Evolutionary conservation across 768 basidiomycete species (phyloP).

Genomic region (Trichaptum fuscoviolaceum): DNA sequence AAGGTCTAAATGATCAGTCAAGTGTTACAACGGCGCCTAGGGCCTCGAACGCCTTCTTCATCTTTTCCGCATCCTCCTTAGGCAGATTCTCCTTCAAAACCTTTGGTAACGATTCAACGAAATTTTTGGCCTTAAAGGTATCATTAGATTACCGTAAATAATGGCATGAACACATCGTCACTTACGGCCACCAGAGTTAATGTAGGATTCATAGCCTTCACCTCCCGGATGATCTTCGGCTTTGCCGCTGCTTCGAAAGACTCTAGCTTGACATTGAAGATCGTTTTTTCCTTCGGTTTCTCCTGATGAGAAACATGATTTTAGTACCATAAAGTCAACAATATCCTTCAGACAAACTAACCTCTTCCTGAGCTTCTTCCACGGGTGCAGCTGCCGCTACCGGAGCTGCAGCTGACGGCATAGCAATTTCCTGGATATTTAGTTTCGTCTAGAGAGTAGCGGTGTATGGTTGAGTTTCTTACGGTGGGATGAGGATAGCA

Average conservation of each 20-base stretch:
- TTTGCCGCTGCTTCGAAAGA: constrained; percentile 90
- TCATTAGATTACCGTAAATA: constrained; percentile 2
- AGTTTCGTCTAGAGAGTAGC: constrained; percentile 59
- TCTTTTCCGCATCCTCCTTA: constrained; percentile 97
- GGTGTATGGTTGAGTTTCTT: constrained; percentile 2
- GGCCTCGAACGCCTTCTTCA: constrained; percentile 83
- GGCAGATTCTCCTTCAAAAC: constrained; percentile 89
- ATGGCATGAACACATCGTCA: constrained; percentile 12
- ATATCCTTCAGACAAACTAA: constrained; percentile 27
- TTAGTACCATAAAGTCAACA: background rate
- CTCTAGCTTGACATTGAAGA: constrained; percentile 93
- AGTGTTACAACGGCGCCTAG: constrained; percentile 85
- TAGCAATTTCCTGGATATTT: constrained; percentile 96
- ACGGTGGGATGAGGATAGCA: background rate
- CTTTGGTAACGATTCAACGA: constrained; percentile 93
- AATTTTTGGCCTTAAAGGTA: constrained; percentile 85
- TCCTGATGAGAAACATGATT: constrained; percentile 42
- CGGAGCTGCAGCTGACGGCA: constrained; percentile 71
- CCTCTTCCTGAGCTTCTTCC: constrained; percentile 32
- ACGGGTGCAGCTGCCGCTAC: constrained; percentile 53
- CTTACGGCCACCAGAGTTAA: constrained; percentile 95
- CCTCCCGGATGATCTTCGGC: constrained; percentile 96
- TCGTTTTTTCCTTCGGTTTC: constrained; percentile 98
- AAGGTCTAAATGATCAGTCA: constrained; percentile 47
- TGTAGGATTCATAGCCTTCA: constrained; percentile 92